Evolutionary conservation across 2,329 filamentous ascomycete genomes (phyloP), one percentile per base, ranked within the genome.

Genomic region (Teratosphaeria viscida): DNA sequence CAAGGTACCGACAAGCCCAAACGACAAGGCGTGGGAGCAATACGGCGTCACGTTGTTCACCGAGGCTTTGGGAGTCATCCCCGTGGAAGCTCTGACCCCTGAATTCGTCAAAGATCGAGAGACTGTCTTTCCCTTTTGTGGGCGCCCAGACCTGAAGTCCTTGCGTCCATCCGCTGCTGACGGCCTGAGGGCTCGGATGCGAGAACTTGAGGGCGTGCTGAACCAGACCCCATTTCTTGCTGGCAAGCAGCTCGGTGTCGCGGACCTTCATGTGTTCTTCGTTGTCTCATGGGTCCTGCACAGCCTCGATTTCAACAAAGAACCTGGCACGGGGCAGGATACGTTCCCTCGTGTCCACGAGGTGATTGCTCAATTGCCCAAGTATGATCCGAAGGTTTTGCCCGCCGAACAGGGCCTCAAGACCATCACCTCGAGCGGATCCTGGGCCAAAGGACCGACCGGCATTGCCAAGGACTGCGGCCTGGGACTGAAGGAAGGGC

Each of bases 251-350:
- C 49, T 67, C 26, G 60, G 59, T 34, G 54, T 69, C 1, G 66
- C 68, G 12, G 68, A 70, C 57, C 62, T 70, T 8, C 67, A 70
- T 56, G 59, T 65, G 39, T 58, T 66, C 35, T 70, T 67, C 64
- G 58, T 59, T 1, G 39, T 69, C 16, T 56, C 60, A 3, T 69
- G 67, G 67, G 66, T 61, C 2, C 32, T 69, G n/a, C 62, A 64
- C 6, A 60, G 60, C 35, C 55, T 70, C 2, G 67, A 65, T 4
- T 57, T 63, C 2, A 60, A 43, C 1, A 53, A 66, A 27, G 67
- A 70, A n/a, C 26, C 58, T 8, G 66, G 66, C 4, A 56, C 62
- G 11, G 67, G 67, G 4, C 61, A 64, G 52, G 55, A 62, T 3
- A 57, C 58, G 23, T 68, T 66, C 54, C 68, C 68, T 2, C 69